Percentiles rank a stretch among this genome's conserved stretches.
Conservation (phyloP, 805 yeast species). For the Pichia insulana region DNA sequence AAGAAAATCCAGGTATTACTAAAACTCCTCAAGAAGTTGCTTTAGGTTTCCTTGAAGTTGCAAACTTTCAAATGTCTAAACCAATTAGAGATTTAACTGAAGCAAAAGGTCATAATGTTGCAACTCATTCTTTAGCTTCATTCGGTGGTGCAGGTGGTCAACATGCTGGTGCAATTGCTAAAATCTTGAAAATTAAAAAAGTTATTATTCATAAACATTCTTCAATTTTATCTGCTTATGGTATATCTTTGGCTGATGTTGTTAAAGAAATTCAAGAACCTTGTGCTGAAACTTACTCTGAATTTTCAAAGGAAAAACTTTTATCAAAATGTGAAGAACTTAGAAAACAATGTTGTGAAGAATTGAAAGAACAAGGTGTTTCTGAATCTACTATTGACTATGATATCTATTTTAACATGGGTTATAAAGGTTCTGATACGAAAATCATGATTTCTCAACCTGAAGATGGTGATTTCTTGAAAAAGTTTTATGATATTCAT, state of each 20-base stretch:
- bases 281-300: conserved; percentile 37
- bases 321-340: conserved; percentile 39
- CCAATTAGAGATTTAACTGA: conserved; percentile 82
- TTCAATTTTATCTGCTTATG: conserved; percentile 79
- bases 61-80: conserved; percentile 84
- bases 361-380: conserved; percentile 48
- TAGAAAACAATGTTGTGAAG: conserved; percentile 31
- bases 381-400: conserved; percentile 33
- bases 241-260: conserved; percentile 80
- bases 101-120: conserved; percentile 64
- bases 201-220: conserved; percentile 76
- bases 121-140: conserved; percentile 64
- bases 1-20: conserved; percentile 33
- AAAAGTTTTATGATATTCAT: conserved; percentile 47
- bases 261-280: conserved; percentile 78
- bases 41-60: conserved; percentile 71
- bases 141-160: conserved; percentile 96
- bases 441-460: conserved; percentile 52
- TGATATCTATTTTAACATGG: conserved; percentile 65
- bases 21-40: conserved; percentile 65
- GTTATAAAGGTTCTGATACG: conserved; percentile 88
- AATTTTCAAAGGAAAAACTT: conserved; percentile 27
- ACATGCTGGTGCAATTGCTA: conserved; percentile 73
- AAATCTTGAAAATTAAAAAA: conserved; percentile 54
- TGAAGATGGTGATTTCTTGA: conserved; percentile 25